Base-by-base conservation (phyloP, 257 asterid genomes). In the Solanum acaule region DNA sequence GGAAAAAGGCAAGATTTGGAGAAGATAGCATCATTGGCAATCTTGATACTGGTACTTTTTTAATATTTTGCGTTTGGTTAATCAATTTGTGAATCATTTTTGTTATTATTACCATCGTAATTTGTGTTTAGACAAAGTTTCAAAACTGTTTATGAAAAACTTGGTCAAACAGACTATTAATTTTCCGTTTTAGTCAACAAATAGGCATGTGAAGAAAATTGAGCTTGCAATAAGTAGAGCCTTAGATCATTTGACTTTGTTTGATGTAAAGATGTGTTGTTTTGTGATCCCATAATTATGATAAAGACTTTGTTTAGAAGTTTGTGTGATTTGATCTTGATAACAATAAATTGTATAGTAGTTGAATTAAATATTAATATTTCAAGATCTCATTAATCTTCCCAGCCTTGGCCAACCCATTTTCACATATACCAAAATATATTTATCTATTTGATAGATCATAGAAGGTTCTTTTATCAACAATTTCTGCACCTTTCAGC, bases 1-100 rank as follows among this genome's bases (percentile, higher is more conserved):
- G 98, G 98, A 93, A 90, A 88, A 94, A 95, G 92, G 98, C 99
- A 33, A 92, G 97, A 94, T 94, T 92, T 77, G 99, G 99, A 16
- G 95, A 94, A 93, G 97, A 93, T 88, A 90, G 95, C 42, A 95
- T 96, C 76, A 97, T 97, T 61, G 99, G 87, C 83, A 97, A 97
- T 90, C 98, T 97, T 90, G 99, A 97, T 86, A 97, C 98, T 87
- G 99, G 99, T 96, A 79, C 90, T 33, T 33, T 16, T 83, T 25
- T 18, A 71, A 33, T 33, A 71, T 3, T 7, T 70, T 7, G 29
- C 1, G 3, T 20, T 73, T 73, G 5, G 0, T n/a, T 73, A 34
- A 73, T 73, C 18, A 20, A 34, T 73, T 73, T 18, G 7, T 34
- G 2, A 18, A 9, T 16, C 6, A 14, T 33, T 72, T 70, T 31